Evolutionary conservation across 495 filamentous ascomycete species (phyloP).

Genomic region (Cudoniella acicularis): DNA sequence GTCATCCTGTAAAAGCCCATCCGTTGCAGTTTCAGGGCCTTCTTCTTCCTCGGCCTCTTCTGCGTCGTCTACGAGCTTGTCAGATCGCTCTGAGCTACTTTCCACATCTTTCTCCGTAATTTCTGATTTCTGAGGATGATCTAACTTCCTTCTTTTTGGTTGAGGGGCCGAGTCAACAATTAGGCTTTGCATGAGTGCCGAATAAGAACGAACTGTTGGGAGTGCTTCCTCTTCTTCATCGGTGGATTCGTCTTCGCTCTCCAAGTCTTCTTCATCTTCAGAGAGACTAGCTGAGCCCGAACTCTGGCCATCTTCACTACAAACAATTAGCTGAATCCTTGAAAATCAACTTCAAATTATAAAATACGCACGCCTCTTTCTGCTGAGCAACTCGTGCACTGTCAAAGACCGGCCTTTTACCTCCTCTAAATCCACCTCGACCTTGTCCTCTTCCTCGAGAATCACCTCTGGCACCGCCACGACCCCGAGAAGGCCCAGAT

Average conservation of each 20-base stretch:
- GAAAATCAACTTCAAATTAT: constrained; percentile 2
- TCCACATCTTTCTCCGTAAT: constrained; percentile 26
- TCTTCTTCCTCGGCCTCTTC: constrained; percentile 49
- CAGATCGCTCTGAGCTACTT: constrained; percentile 23
- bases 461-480: constrained; percentile 13
- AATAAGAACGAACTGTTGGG: constrained; percentile 50
- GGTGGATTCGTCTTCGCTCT: constrained; percentile 32
- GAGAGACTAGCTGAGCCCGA: constrained; percentile 28
- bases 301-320: constrained; percentile 17
- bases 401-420: constrained; percentile 36
- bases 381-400: constrained; percentile 32
- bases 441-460: constrained; percentile 28
- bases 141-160: constrained; percentile 66
- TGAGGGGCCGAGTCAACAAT: constrained; percentile 50
- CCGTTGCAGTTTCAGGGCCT: constrained; percentile 27
- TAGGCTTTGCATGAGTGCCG: constrained; percentile 63
- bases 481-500: constrained; percentile 9
- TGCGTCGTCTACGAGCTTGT: constrained; percentile 34
- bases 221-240: constrained; percentile 36
- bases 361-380: constrained; percentile 30
- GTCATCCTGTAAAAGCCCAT: constrained; percentile 36
- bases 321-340: constrained; percentile 10
- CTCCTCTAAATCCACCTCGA: constrained; percentile 34
- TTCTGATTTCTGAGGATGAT: constrained; percentile 29
- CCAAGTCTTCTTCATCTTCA: constrained; percentile 44